Percentiles rank a stretch among this genome's conserved stretches.
These are phyloP conservation scores for Elongisporangium anandrum DNA, from an alignment of 352 stramenopile genomes.

Conservation along the genomic window DNA sequence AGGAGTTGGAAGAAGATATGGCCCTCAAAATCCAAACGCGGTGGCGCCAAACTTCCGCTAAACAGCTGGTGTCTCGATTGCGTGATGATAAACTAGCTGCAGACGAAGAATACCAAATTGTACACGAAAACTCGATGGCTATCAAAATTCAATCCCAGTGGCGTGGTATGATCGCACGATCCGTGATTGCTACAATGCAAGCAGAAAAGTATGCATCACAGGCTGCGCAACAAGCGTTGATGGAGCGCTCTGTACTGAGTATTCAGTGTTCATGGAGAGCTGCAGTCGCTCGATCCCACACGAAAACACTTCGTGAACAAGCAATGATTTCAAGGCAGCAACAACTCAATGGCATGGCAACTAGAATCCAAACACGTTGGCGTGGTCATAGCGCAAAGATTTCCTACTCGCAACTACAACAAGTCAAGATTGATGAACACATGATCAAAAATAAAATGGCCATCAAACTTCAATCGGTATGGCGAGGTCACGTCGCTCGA, in stretches of 20 bases:
- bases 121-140: constrained; percentile 7
- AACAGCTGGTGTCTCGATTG: constrained; percentile 7
- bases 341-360: constrained; percentile 1
- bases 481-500: background rate
- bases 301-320: background rate
- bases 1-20: constrained; percentile 19
- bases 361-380: constrained; percentile 4
- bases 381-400: constrained; percentile 2
- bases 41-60: constrained; percentile 20
- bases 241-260: background rate
- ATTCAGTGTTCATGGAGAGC: background rate
- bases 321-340: background rate
- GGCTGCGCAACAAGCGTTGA: background rate
- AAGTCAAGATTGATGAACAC: background rate
- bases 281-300: background rate
- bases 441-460: constrained; percentile 1
- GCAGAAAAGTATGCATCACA: background rate
- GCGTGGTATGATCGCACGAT: constrained; percentile 12
- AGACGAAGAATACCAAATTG: constrained; percentile 2
- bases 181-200: constrained; percentile 4
- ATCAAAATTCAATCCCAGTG: constrained; percentile 26
- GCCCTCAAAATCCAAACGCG: constrained; percentile 27
- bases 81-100: constrained; percentile 2
- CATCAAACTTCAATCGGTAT: constrained; percentile 6
- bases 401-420: constrained; percentile 6